Evolutionary conservation across 305 asterid species (phyloP).

Genomic region (Fraxinus sp.): DNA sequence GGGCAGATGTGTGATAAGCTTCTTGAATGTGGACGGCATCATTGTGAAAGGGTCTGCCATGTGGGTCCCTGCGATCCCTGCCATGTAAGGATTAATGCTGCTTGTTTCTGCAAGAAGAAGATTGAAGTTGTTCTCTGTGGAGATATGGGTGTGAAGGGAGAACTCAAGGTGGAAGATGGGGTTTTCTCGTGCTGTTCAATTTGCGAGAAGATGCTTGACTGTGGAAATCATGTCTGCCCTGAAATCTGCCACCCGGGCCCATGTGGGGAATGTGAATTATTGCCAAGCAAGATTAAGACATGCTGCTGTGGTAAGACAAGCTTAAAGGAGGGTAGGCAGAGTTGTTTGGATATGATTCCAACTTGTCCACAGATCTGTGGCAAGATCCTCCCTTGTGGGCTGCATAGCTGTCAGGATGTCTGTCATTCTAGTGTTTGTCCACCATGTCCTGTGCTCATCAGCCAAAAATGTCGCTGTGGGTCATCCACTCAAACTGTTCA

Average conservation of each 20-base stretch:
- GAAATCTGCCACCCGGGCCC: slow-evolving; percentile 90
- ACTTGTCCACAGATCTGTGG: slow-evolving; percentile 71
- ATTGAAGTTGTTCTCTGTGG: slow-evolving; percentile 72
- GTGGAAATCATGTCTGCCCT: slow-evolving; percentile 72
- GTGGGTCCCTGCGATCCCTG: slow-evolving; percentile 87
- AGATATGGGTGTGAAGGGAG: slow-evolving; percentile 76
- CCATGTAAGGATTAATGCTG: slow-evolving; percentile 59
- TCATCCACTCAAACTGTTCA: slow-evolving; percentile 80
- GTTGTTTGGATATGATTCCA: slow-evolving; percentile 80
- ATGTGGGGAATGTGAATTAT: slow-evolving; percentile 75
- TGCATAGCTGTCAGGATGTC: slow-evolving; percentile 60
- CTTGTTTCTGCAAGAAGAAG: slow-evolving; percentile 86
- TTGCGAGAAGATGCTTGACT: slow-evolving; percentile 64
- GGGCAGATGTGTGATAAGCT: slow-evolving; percentile 79
- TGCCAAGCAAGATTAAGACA: slow-evolving; percentile 60
- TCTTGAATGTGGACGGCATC: slow-evolving; percentile 84
- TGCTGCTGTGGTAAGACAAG: slow-evolving; percentile 89
- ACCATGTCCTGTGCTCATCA: slow-evolving; percentile 64
- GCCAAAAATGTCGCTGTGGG: slow-evolving; percentile 85
- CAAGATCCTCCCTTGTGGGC: slow-evolving; percentile 70
- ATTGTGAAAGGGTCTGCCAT: slow-evolving; percentile 68
- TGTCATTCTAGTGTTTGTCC: slow-evolving; percentile 82
- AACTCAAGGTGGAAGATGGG: slow-evolving; percentile 58
- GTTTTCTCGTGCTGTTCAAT: slow-evolving; percentile 69
- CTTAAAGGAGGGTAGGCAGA: slow-evolving; percentile 56